phyloP scores from a whole-genome alignment of 495 filamentous ascomycete species.

The Paragyromitra xinjiangensis region DNA sequence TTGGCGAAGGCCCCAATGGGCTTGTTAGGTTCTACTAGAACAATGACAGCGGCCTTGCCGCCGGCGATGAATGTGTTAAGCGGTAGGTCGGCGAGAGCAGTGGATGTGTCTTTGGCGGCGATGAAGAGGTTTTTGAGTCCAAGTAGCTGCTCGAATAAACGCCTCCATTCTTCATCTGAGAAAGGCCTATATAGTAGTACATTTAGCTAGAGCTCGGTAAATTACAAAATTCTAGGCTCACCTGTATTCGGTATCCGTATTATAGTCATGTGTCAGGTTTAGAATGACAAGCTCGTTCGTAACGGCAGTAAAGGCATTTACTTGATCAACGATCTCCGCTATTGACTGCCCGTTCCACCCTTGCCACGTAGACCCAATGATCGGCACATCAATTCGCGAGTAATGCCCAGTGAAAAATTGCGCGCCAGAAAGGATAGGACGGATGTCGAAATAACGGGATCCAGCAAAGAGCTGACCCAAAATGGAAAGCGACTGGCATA shows the following conservation, averaged over 20 bases:
- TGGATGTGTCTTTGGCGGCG: no score
- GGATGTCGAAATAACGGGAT: constrained; percentile 2
- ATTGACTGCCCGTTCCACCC: constrained; percentile 18
- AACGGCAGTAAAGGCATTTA: not conserved
- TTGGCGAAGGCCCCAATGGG: not conserved
- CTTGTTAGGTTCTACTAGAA: not conserved
- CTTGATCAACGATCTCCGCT: not conserved
- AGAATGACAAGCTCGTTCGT: constrained; percentile 8
- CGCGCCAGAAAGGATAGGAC: not conserved
- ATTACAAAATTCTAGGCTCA: not conserved
- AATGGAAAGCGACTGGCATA: constrained; percentile 8
- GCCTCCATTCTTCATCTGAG: not conserved
- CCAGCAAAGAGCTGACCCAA: constrained; percentile 3
- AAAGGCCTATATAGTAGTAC: not conserved
- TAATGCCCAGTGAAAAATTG: constrained; percentile 11
- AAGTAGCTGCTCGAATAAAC: not conserved
- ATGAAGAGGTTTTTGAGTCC: not conserved
- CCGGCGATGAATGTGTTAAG: not conserved
- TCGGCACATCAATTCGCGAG: not conserved
- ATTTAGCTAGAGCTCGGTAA: not conserved
- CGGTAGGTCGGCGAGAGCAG: not conserved
- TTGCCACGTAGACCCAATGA: not conserved
- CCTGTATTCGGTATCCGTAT: constrained; percentile 8
- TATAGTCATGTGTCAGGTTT: not conserved
- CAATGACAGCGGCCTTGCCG: not conserved